Evolutionary conservation across 441 rosid genomes (phyloP), one percentile per base, ranked within the genome.

Genomic region (Adansonia rubrostipa): DNA sequence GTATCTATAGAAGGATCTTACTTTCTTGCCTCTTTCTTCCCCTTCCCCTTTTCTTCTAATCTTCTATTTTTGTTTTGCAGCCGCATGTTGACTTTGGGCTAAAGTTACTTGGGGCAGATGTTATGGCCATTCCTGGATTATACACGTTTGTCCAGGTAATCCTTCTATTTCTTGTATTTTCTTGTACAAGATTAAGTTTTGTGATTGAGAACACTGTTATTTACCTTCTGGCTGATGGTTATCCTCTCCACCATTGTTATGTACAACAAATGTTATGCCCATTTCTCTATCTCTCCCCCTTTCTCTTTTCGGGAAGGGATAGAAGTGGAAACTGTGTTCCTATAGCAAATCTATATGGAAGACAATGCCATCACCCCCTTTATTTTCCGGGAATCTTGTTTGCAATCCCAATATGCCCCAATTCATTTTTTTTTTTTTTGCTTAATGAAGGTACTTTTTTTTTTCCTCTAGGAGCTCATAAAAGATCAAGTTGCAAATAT

Each of bases 1-100:
- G 11, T 1, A 7, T 40, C 20, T n/a, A 3, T 14, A 5, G 24
- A 57, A 60, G 40, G 20, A 60, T 60, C 75, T 53, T 11, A 24
- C 9, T 69, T 50, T n/a, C 15, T 61, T 74, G 63, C 51, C 70
- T 51, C 36, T 17, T 6, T 17, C 60, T 71, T 44, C 19, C 66
- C 1, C 48, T 22, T 72, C 47, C 71, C 19, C 5, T 69, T 54
- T 42, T 36, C 11, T 6, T 60, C 19, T 53, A 17, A 75, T 68
- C 28, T 68, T 57, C 69, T 6, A 2, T 22, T 77, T 42, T 69
- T 42, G 57, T 71, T 82, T 22, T 84, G 82, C 87, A 94, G 98
- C 99, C 98, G 48, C 98, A 94, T 82, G 91, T 96, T 53, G 99
- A 96, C 80, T 94, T 96, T 87, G 99, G 99, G 74, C 84, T 96